Percentiles rank a stretch among this genome's conserved stretches.
These are phyloP conservation scores for Coix lacrymajobi DNA, from an alignment of 176 grass and related monocot genomes.

Conservation along the genomic window DNA sequence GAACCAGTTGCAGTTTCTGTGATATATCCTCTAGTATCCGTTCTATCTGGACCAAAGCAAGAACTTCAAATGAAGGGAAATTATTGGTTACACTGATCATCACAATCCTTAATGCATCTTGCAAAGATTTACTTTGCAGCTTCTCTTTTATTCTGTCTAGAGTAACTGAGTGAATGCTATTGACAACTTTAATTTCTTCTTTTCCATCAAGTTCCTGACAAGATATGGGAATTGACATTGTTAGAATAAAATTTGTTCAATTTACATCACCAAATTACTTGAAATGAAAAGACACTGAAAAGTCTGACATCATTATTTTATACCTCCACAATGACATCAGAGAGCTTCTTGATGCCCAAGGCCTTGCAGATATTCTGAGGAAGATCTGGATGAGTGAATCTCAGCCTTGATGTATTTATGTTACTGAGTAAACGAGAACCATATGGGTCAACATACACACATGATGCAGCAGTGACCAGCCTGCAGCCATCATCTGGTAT, in stretches of 20 bases:
- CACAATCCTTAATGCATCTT: constrained; percentile 54
- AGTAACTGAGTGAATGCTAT: constrained; percentile 66
- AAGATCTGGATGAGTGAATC: constrained; percentile 90
- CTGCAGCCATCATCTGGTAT: constrained; percentile 98
- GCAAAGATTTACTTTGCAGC: constrained; percentile 63
- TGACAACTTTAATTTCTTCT: constrained; percentile 49
- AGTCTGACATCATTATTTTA: not conserved
- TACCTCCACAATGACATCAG: constrained; percentile 87
- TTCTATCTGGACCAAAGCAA: constrained; percentile 54
- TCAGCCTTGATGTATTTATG: constrained; percentile 75
- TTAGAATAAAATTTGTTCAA: not conserved
- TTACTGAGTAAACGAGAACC: constrained; percentile 66
- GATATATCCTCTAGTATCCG: constrained; percentile 58
- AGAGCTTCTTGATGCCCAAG: constrained; percentile 78
- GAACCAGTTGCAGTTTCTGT: constrained; percentile 66
- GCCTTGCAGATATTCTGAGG: constrained; percentile 65
- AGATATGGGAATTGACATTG: not conserved
- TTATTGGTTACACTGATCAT: constrained; percentile 67
- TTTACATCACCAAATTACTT: not conserved
- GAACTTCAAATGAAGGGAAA: constrained; percentile 74
- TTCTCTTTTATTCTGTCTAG: constrained; percentile 64
- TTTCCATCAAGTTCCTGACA: constrained; percentile 79
- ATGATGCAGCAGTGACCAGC: constrained; percentile 81
- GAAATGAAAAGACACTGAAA: not conserved
- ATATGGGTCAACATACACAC: constrained; percentile 86